Evolutionary conservation across 371 early-diverging fungal genomes (phyloP), one percentile per base, ranked within the genome.

Genomic region (Mucor lusitanicus): DNA sequence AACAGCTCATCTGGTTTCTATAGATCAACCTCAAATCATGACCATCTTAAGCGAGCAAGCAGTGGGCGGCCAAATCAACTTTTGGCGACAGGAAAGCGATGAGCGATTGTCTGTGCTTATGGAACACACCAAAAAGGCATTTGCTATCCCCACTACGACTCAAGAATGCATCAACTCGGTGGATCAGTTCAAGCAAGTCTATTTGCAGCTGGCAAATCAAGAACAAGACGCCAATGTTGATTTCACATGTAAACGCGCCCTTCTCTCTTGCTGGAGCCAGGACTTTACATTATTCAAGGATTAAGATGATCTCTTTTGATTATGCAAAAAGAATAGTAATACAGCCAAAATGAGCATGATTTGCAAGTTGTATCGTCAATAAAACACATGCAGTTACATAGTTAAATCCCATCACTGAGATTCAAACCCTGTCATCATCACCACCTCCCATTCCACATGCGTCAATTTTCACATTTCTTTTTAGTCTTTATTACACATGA

Each of bases 401-500:
- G n/a, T n/a, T n/a, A n/a, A n/a, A n/a, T n/a, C n/a, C n/a, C n/a
- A n/a, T n/a, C n/a, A 12, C 37, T 35, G 37, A 35, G 37, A 35
- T 35, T 35, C 37, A 35, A 35, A 35, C 37, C 12, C 37, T 35
- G 9, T 2, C 12, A 35, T 3, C 37, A 35, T 2, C 12, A 35
- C 12, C 37, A 35, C 37, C 37, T 2, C 0, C 12, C 37, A 35
- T 12, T 12, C 1, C 11, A 35, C 2, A 35, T 35, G 37, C 12
- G 37, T 35, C 37, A 35, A 50, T 50, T 50, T 48, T 25, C 21
- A 8, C 50, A 12, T 15, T 53, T 53, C 4, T 25, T 12, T 53
- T 53, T 12, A 21, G 25, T 53, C 23, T 53, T 53, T 12, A 21
- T 53, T 53, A 23, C 27, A 53, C 6, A 76, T 79, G 76, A 63